Base-by-base conservation (phyloP, 2,329 filamentous ascomycete species). In the Didymella segeticola region DNA sequence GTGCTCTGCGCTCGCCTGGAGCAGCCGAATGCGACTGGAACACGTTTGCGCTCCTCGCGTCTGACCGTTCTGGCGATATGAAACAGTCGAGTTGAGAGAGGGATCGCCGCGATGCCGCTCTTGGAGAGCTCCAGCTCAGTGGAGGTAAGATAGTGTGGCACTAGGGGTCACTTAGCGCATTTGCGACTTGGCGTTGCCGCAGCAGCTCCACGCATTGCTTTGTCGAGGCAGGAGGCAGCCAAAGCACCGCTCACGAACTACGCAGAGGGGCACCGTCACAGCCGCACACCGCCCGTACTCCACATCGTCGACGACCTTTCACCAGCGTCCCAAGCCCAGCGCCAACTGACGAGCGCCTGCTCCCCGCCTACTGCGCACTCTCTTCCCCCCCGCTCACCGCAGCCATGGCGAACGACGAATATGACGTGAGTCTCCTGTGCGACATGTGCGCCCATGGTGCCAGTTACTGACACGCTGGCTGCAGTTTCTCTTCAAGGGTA, bases 401-500 rank as follows among this genome's bases (percentile, higher is more conserved):
- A 72, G 69, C 70, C 50, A 99, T 98, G 95, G 95, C 93, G 75
- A 99, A 98, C 88, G 95, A 99, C 86, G 95, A 99, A 84, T 99
- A 99, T 83, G 95, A 99, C 89, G 93, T 98, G 83, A 84, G 92
- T 66, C 47, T 56, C 51, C 60, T 53, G 57, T 64, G 63, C 58
- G 51, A 58, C 58, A 48, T 38, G 51, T 57, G 60, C 60, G 53
- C 50, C 59, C 50, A 53, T 58, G 58, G 45, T 12, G 37, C 25
- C 56, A 15, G 51, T 10, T 65, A 64, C 60, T 71, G 58, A 70
- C 71, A 23, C 17, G 27, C 25, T 43, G 38, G 62, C 67, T 39
- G 64, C 78, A 97, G 93, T 98, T 98, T 78, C 91, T 98, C 76
- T 99, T 99, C 87, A 98, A 99, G 90, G 92, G 92, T 96, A 83